Evolutionary conservation across 1,139 yeast genomes (phyloP), one percentile per base, ranked within the genome.

Genomic region (Geotrichum macrosporum): DNA sequence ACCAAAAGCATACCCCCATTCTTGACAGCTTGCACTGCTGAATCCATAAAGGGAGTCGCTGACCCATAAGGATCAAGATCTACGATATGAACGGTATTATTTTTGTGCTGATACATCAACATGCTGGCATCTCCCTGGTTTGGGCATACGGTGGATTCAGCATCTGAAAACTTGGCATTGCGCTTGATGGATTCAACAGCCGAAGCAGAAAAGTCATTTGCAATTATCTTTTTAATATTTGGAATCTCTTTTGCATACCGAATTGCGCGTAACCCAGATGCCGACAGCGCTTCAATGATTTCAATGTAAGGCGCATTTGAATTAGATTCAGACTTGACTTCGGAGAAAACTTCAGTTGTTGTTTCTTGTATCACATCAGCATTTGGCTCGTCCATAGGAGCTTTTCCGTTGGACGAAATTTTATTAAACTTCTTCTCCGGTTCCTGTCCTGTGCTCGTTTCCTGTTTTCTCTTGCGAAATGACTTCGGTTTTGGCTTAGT

Each of bases 41-140:
- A 77, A 62, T 92, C 98, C 34, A 92, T 74, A 62, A 92, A 92
- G 4, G 97, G 97, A 1, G 96, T 78, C 0, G 96, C 98, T 0
- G 96, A 84, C 18, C 99, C 99, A 62, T 92, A 92, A 0, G 99
- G 99, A 62, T 92, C 99, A 48, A 92, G 74, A 66, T 92, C 99
- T 49, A 94, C 79, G 9, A 86, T 85, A 61, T 92, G 95, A 66
- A 83, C 60, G 13, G 56, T 60, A 41, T 60, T 66, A 19, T 68
- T 69, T 26, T 67, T 63, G 1, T 74, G 62, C 46, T 74, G 64
- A 46, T 81, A 75, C 96, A 92, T 87, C 61, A 75, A 78, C 41
- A 78, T 78, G 55, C 84, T 86, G 21, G 98, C 98, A 68, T 92
- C 97, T 19, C 92, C 96, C 57, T 76, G 76, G 58, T 85, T 81